Conservation (phyloP, 108 stramenopile species). For the Cyclostephanos invisitatus region DNA sequence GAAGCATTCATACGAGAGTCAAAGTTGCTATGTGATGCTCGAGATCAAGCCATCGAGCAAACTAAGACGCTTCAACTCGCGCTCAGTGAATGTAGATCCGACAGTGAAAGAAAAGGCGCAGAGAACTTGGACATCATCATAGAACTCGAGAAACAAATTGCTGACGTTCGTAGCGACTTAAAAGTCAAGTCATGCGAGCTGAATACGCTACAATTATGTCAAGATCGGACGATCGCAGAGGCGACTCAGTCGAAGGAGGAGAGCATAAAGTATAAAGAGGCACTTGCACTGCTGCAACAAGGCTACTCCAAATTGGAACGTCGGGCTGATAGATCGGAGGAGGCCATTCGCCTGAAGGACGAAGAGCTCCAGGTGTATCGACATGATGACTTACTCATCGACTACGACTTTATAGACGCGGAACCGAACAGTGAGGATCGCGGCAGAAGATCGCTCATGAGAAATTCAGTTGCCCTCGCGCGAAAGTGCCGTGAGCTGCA, state of each 20-base stretch:
- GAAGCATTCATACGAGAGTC: conserved; percentile 38
- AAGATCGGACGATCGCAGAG: conserved; percentile 30
- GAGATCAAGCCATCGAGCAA: conserved; percentile 39
- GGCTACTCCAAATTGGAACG: conserved; percentile 17
- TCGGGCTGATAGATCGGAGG: conserved; percentile 20
- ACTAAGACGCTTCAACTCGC: conserved; percentile 29
- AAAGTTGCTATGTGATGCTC: conserved; percentile 34
- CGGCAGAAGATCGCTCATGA: conserved; percentile 27
- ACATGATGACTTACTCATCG: conserved; percentile 35
- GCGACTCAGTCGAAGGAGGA: conserved; percentile 20
- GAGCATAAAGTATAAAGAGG: conserved; percentile 14
- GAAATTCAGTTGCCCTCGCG: conserved; percentile 40
- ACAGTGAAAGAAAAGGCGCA: conserved; percentile 29
- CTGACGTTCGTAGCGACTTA: conserved; percentile 40
- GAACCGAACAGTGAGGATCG: neutral
- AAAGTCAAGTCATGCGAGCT: conserved; percentile 43
- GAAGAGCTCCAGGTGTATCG: conserved; percentile 36
- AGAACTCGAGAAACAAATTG: conserved; percentile 45
- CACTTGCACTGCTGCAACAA: conserved; percentile 18
- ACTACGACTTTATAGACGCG: neutral
- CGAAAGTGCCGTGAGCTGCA: conserved; percentile 42
- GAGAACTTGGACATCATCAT: conserved; percentile 30
- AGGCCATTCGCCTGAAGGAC: conserved; percentile 37
- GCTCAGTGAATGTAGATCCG: conserved; percentile 18
- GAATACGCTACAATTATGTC: conserved; percentile 21